Conservation (phyloP, 208 protist species). For the Wallacemonas sp. region DNA sequence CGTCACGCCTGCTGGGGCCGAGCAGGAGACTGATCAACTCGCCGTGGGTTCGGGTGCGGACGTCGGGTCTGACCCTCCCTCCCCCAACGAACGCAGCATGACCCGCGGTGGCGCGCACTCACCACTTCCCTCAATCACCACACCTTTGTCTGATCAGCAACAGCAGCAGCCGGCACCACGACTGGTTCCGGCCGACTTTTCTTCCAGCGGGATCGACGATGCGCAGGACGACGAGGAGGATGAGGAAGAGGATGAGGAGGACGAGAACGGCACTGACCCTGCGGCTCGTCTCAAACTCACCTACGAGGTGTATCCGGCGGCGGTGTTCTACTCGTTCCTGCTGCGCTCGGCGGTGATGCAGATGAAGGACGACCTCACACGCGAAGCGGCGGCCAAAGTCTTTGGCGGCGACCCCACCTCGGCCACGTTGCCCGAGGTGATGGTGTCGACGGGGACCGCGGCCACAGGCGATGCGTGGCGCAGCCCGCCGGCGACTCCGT, state of each 20-base stretch:
- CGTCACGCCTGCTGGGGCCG: no score
- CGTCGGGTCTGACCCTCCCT: not conserved
- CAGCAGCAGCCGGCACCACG: no score
- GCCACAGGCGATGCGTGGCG: not conserved
- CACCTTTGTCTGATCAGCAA: no score
- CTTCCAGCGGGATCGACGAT: no score
- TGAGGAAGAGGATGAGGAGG: not conserved
- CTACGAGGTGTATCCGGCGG: slow-evolving; percentile 52
- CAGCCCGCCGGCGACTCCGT: not conserved
- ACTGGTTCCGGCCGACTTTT: no score
- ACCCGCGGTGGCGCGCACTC: not conserved
- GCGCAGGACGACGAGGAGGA: no score
- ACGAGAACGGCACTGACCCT: not conserved
- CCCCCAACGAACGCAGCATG: not conserved
- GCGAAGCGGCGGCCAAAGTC: slow-evolving; percentile 30
- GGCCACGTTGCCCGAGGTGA: not conserved
- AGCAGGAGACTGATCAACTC: no score
- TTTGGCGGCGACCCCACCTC: slow-evolving; percentile 30
- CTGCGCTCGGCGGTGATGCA: slow-evolving; percentile 38
- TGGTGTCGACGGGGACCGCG: not conserved
- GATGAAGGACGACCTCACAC: slow-evolving; percentile 44
- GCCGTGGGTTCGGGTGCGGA: not conserved
- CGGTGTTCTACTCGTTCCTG: slow-evolving; percentile 45
- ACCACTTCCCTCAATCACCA: no score
- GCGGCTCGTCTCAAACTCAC: slow-evolving; percentile 32